Base-by-base conservation (phyloP, 495 filamentous ascomycete species). In the Choiromyces venosus region DNA sequence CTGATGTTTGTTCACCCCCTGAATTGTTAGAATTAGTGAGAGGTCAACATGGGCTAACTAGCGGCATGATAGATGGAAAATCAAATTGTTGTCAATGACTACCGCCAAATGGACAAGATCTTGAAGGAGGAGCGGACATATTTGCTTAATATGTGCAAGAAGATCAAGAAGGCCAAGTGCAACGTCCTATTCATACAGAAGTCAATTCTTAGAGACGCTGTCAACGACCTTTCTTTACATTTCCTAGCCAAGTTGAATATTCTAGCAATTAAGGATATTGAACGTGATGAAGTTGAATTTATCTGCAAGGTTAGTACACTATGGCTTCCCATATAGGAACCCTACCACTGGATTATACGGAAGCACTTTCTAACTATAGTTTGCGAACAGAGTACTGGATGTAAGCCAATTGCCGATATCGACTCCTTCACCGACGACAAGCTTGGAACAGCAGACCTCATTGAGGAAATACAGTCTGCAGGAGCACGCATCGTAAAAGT, bases 41-140 rank as follows among this genome's bases (percentile, higher is more conserved):
- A 33, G 33, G 71, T 70, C 67, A 61, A 72, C 71, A 78, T 81
- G 70, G 79, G 37, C 40, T 42, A 35, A 25, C 36, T 56, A 39
- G 38, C 37, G 37, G 35, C 21, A 36, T 69, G 74, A 71, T 74
- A 95, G 91, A 98, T 99, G 95, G 95, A 99, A 83, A 99, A 99
- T 85, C 93, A 95, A 83, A 97, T 99, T 77, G 90, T 96, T 12
- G 95, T 99, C 66, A 98, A 99, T 83, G 95, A 99, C 86, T 99
- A 99, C 87, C 87, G 95, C 73, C 95, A 99, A 84, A 99, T 99
- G 95, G 95, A 99, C 84, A 99, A 97, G 87, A 99, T 99, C 77
- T 87, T 99, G 71, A 99, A 99, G 84, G 95, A 99, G 85, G 95
- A 99, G 86, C 92, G 96, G 73, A 93, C 93, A 73, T 99, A 99